A percentile compares a stretch with the other conserved stretches of the same genome.
These are phyloP conservation scores for Fusarium palustre DNA, from an alignment of 2,329 filamentous ascomycete genomes.

Conservation along the genomic window DNA sequence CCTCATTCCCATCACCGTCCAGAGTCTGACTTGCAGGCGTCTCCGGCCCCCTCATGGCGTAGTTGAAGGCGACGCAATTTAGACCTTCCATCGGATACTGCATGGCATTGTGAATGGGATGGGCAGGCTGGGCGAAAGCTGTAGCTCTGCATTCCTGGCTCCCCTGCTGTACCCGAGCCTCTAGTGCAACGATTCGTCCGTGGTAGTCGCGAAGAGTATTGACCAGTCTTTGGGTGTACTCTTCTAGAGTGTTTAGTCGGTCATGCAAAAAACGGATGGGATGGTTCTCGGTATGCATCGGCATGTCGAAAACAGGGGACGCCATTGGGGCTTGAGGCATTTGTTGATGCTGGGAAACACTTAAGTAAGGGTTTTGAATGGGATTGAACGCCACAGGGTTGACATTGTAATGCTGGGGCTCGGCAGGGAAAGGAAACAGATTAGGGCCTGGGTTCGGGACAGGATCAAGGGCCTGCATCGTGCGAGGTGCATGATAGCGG, in stretches of 20 bases:
- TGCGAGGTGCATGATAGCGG: neutral
- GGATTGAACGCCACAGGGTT: neutral
- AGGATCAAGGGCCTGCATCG: neutral
- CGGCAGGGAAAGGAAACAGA: neutral
- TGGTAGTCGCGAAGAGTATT: neutral
- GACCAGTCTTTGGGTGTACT: neutral
- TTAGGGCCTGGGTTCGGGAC: neutral
- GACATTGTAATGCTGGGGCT: neutral
- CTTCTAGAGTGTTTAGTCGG: neutral
- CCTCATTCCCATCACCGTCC: neutral
- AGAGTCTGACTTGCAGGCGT: constrained; percentile 20
- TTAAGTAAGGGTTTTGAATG: neutral
- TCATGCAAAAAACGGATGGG: neutral
- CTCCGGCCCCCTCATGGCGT: neutral
- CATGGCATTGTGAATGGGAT: neutral
- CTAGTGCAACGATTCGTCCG: neutral
- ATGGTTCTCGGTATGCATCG: neutral
- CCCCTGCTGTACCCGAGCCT: neutral
- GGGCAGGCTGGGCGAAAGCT: neutral
- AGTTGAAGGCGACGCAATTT: neutral
- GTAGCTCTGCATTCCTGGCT: neutral
- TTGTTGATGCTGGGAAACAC: neutral
- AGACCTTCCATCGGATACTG: constrained; percentile 6
- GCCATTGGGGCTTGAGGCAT: neutral
- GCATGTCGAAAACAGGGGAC: neutral